Evolutionary conservation across 148 eudicot genomes (phyloP).

Genomic region (Agrostemma githago): DNA sequence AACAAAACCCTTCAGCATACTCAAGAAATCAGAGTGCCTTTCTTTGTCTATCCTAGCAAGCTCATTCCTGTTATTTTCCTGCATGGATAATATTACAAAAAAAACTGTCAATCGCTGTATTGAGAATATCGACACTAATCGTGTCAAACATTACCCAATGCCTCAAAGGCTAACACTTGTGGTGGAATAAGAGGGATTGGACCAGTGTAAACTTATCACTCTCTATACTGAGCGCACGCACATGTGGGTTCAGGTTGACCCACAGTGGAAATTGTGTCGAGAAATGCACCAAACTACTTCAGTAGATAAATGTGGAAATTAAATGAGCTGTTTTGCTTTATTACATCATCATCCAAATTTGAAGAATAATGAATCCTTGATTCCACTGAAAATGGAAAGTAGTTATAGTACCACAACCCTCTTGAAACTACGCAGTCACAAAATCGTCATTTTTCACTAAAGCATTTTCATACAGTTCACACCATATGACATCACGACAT

Average conservation of each 20-base stretch:
- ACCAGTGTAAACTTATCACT: background rate
- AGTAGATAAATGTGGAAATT: too few species aligned
- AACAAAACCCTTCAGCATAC: slow-evolving; percentile 92
- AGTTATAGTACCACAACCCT: background rate
- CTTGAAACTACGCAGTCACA: background rate
- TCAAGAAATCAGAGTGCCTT: slow-evolving; percentile 68
- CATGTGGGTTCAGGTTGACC: background rate
- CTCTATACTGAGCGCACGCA: background rate
- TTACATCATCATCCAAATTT: background rate
- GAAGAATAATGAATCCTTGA: background rate
- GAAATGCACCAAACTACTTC: background rate
- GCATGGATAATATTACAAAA: slow-evolving; percentile 25
- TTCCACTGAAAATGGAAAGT: background rate
- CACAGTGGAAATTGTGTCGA: background rate
- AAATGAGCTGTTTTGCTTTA: background rate
- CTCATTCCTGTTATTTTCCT: slow-evolving; percentile 91
- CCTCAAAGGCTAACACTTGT: background rate
- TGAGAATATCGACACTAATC: background rate
- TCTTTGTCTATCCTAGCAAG: slow-evolving; percentile 80
- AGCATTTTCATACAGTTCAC: background rate
- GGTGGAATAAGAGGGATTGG: background rate
- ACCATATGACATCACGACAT: background rate
- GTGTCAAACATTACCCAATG: background rate
- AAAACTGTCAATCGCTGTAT: background rate
- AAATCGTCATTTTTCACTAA: background rate